Conservation (phyloP, 2,329 filamentous ascomycete genomes). For the Leptographium galeiforme region DNA sequence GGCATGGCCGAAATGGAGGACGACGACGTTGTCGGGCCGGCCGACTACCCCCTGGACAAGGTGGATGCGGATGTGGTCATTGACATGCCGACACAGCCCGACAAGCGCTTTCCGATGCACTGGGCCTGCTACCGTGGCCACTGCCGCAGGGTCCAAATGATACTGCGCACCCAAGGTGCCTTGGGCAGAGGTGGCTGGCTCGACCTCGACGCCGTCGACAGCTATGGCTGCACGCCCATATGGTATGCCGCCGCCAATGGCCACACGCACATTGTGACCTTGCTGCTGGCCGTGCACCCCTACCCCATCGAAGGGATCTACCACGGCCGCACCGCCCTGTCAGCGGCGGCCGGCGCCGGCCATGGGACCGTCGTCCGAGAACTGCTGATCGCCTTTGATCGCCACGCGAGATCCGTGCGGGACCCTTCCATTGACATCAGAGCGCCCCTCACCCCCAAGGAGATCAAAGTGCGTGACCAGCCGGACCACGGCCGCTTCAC, state of each 20-base stretch:
- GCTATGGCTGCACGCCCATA: not conserved
- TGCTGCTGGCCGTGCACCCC: not conserved
- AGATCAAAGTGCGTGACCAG: not conserved
- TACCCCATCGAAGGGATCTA: not conserved
- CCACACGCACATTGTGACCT: not conserved
- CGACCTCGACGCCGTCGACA: not conserved
- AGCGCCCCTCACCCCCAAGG: not conserved
- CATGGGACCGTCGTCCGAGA: not conserved
- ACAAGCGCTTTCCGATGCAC: too few species aligned
- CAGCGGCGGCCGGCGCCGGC: not conserved
- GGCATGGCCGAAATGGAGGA: too few species aligned
- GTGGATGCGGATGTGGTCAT: too few species aligned
- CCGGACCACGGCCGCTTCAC: not conserved
- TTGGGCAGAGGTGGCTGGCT: not conserved
- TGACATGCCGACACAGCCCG: too few species aligned
- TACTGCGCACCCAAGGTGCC: too few species aligned
- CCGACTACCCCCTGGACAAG: too few species aligned
- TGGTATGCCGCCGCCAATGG: not conserved
- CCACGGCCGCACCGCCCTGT: not conserved
- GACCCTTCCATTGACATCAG: not conserved
- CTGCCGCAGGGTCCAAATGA: too few species aligned
- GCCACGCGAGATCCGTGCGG: too few species aligned
- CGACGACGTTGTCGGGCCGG: too few species aligned
- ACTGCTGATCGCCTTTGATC: not conserved
- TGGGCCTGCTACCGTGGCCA: too few species aligned